Base-by-base conservation (phyloP, 164 flowering plant genomes). In the Euptelea pleiosperma region DNA sequence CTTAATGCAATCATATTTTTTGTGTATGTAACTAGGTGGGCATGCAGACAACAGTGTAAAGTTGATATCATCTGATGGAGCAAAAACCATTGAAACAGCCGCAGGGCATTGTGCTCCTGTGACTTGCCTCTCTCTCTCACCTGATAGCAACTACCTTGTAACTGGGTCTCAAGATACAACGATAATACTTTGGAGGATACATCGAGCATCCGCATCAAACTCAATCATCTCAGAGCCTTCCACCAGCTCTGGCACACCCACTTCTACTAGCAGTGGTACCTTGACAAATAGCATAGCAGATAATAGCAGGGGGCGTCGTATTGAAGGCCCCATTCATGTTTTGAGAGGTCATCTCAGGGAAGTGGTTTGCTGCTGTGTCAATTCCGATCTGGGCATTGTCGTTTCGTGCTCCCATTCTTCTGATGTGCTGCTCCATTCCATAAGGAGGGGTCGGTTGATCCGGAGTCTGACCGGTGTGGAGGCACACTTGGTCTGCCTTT, bases 301-400 rank as follows among this genome's bases (percentile, higher is more conserved):
- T 37, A 82, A 62, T 71, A 83, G 62, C 65, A 66, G 82, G 66
- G 75, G 73, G 36, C 75, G 71, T 14, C 84, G 88, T 14, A 79
- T 94, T 63, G 99, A 91, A 67, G 99, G 97, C 57, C 97, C 99
- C 29, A 65, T 91, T 49, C 90, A 91, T 45, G 93, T 91, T 33
- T 77, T 94, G 40, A 75, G 96, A 29, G 99, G 99, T 30, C 99
- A 94, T 75, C 67, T 68, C 10, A 73, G 71, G 39, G 99, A 94
- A 76, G 79, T 94, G 43, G 48, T 60, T 26, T 82, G 84, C 51
- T 94, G 97, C 57, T 82, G 81, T 77, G 82, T 88, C 57, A 89
- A 70, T 68, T 86, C 99, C 29, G 95, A 94, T 58, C 77, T 91
- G 60, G 95, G 91, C 49, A 61, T 89, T 33, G 84, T 87, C 67